Base-by-base conservation (phyloP, 306 rosid genomes). In the Rubus parviflorus region DNA sequence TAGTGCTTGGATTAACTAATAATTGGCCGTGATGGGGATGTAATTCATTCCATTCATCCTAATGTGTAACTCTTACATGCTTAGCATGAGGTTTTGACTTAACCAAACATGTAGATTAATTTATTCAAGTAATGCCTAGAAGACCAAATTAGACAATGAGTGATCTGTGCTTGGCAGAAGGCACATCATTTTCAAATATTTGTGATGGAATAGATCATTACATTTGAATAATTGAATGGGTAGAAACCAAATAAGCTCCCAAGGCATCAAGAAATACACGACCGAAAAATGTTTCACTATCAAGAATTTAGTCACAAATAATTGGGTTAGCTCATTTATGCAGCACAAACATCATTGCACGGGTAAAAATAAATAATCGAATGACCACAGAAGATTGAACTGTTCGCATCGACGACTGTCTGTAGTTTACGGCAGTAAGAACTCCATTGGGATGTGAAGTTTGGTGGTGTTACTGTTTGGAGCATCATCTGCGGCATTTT, bases 301-400 rank as follows among this genome's bases (percentile, higher is more conserved):
- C 76, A 88, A 85, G 75, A 81, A 75, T 67, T 78, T 47, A 42
- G 72, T 48, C 61, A 74, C 78, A 79, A 85, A 83, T 72, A 83
- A 85, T 73, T 81, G 91, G 92, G 91, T 86, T 70, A 66, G 79
- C 86, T 83, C 72, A 43, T 72, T 80, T 79, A 54, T 79, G 75
- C 78, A 68, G 41, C 69, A 81, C 86, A 75, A 25, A 79, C 77
- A 69, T 72, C 48, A 17, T 57, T 79, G 47, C 76, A 79, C 61
- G 15, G 66, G 78, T 80, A 47, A 20, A 80, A 83, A 66, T 68
- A 78, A 57, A 80, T 65, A 48, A 80, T 43, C 58, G 58, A 83
- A 79, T 64, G 73, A 81, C 70, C 69, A 72, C 45, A 69, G 80
- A 75, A 51, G 78, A 58, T 25, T 48, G 75, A 79, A 79, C 54